A percentile compares a stretch with the other conserved stretches of the same genome.
These are phyloP conservation scores for Aspergillus biplanus DNA, from an alignment of 495 filamentous ascomycete genomes.

Conservation along the genomic window DNA sequence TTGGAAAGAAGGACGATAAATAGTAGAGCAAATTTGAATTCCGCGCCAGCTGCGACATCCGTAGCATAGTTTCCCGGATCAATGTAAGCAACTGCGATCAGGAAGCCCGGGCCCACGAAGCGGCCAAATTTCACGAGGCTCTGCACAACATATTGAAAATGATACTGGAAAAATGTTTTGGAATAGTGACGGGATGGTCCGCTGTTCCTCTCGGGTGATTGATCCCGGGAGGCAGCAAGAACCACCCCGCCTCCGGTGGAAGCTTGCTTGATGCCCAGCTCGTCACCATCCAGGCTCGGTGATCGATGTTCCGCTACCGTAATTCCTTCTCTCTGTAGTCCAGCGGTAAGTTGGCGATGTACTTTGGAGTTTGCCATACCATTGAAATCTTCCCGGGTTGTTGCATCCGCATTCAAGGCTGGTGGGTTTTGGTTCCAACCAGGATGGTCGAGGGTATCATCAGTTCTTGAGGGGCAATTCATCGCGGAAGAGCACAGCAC, in stretches of 20 bases:
- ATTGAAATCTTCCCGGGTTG: constrained; percentile 67
- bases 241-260: constrained; percentile 37
- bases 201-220: constrained; percentile 42
- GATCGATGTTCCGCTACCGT: constrained; percentile 30
- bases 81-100: constrained; percentile 80
- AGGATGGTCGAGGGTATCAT: constrained; percentile 57
- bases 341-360: constrained; percentile 38
- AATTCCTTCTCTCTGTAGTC: constrained; percentile 29
- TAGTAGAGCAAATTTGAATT: constrained; percentile 67
- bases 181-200: constrained; percentile 44
- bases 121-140: constrained; percentile 65
- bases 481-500: constrained; percentile 36
- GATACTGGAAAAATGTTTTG: constrained; percentile 25
- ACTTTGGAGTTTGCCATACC: constrained; percentile 51
- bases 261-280: constrained; percentile 32
- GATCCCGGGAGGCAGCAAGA: constrained; percentile 37
- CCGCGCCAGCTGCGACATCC: constrained; percentile 74
- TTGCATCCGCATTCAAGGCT: constrained; percentile 57
- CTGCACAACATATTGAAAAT: constrained; percentile 27
- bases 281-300: constrained; percentile 29
- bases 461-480: constrained; percentile 68
- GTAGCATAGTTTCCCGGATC: constrained; percentile 88
- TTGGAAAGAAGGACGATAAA: constrained; percentile 85
- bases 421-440: constrained; percentile 65
- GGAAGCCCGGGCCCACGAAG: constrained; percentile 86